Percentiles rank a stretch among this genome's conserved stretches.
Evolutionary conservation across 441 rosid genomes (phyloP).

Genomic region (Populus hybrid): DNA sequence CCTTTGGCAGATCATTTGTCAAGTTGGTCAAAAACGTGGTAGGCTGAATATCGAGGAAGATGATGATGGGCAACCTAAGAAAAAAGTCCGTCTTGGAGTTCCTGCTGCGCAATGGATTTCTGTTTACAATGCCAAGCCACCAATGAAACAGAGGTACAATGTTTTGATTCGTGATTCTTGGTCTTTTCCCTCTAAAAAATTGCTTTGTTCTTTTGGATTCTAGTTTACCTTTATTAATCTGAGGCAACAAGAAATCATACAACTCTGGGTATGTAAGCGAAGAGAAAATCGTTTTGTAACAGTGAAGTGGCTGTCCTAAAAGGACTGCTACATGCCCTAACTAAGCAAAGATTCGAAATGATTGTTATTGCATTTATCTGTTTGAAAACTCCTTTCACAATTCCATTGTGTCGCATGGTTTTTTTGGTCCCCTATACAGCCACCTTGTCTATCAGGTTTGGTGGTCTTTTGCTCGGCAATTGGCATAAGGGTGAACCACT

Average conservation of each 20-base stretch:
- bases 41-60: constrained; percentile 87
- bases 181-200: neutral
- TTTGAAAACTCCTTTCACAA: neutral
- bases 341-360: neutral
- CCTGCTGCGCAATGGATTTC: constrained; percentile 99
- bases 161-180: neutral
- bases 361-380: neutral
- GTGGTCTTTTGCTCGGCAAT: neutral
- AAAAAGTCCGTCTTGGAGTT: constrained; percentile 92
- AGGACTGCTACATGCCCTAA: neutral
- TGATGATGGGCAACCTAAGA: constrained; percentile 91
- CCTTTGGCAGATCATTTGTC: constrained; percentile 54
- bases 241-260: neutral
- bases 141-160: constrained; percentile 95
- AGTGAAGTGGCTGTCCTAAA: neutral
- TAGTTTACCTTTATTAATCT: neutral
- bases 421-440: neutral
- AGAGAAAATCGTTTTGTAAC: neutral
- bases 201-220: neutral
- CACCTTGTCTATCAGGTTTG: neutral
- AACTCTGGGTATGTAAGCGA: neutral
- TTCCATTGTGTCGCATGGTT: neutral
- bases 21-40: constrained; percentile 98
- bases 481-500: neutral
- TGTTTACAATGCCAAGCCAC: constrained; percentile 88